These are phyloP conservation scores for Lachancea nothofagi DNA, from an alignment of 805 yeast genomes.

Conservation along the genomic window DNA sequence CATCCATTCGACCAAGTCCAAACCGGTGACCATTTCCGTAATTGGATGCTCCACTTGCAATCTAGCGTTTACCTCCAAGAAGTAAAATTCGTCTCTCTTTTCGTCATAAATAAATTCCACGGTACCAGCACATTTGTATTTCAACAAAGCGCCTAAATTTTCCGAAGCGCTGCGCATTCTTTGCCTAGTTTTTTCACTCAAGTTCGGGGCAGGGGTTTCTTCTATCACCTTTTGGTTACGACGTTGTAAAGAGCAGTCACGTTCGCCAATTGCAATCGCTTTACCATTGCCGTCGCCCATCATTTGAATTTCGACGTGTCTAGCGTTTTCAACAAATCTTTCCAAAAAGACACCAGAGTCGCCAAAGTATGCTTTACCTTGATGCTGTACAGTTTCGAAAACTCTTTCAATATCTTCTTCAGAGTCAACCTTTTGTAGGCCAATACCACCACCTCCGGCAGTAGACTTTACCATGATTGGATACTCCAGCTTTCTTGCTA, in stretches of 20 bases:
- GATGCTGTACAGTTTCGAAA: slow-evolving; percentile 87
- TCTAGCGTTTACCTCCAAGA: slow-evolving; percentile 93
- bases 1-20: slow-evolving; percentile 98
- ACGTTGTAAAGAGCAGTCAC: slow-evolving; percentile 96
- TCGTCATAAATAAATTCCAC: slow-evolving; percentile 93
- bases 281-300: slow-evolving; percentile 93
- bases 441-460: slow-evolving; percentile 99
- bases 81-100: slow-evolving; percentile 81
- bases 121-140: slow-evolving; percentile 95
- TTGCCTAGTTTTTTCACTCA: slow-evolving; percentile 51
- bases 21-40: slow-evolving; percentile 90
- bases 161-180: slow-evolving; percentile 41
- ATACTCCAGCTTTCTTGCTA: slow-evolving; percentile 71
- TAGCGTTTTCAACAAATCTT: slow-evolving; percentile 87
- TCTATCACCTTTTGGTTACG: slow-evolving; percentile 65
- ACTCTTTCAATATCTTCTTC: slow-evolving; percentile 77
- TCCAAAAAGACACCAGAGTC: slow-evolving; percentile 94
- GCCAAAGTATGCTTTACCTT: slow-evolving; percentile 88
- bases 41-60: slow-evolving; percentile 97
- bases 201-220: slow-evolving; percentile 43
- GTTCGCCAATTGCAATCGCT: slow-evolving; percentile 92
- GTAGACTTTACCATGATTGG: slow-evolving; percentile 97
- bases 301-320: slow-evolving; percentile 96
- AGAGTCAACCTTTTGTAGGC: slow-evolving; percentile 86
- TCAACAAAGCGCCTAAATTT: slow-evolving; percentile 54